Conservation (phyloP, 192 early-diverging fungal genomes). For the Podila epicladia region DNA sequence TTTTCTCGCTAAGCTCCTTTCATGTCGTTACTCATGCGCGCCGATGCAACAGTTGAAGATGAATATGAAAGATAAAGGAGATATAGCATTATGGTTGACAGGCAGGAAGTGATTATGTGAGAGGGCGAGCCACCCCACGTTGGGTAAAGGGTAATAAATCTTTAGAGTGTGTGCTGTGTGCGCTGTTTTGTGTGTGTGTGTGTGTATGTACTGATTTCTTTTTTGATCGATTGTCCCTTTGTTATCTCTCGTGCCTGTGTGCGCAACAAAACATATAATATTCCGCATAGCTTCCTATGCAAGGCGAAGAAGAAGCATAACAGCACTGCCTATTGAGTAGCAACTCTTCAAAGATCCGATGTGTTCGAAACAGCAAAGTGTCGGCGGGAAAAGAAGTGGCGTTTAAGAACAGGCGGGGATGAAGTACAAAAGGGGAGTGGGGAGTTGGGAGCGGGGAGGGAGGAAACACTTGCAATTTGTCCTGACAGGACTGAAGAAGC, state of each 20-base stretch:
- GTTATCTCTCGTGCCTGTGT: constrained; percentile 1
- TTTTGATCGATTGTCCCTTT: neutral
- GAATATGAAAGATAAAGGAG: no score
- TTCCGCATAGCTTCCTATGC: no score
- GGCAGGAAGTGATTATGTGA: no score
- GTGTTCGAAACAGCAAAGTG: neutral
- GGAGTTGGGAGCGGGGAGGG: neutral
- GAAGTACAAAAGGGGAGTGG: neutral
- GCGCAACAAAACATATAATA: neutral
- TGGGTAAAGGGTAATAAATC: no score
- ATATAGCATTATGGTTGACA: no score
- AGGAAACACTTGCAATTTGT: constrained; percentile 32
- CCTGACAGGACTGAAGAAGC: constrained; percentile 31
- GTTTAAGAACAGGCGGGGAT: no score
- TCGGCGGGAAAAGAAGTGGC: neutral
- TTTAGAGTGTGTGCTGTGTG: no score
- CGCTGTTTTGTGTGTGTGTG: no score
- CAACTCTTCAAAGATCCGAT: neutral
- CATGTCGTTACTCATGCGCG: no score
- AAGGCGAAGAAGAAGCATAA: neutral
- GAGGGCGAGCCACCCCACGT: no score
- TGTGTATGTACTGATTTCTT: neutral
- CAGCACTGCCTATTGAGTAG: neutral
- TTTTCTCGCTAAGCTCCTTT: neutral
- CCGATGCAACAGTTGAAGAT: neutral